phyloP scores from a whole-genome alignment of 768 basidiomycete species.

The Boletus eberwhitei region DNA sequence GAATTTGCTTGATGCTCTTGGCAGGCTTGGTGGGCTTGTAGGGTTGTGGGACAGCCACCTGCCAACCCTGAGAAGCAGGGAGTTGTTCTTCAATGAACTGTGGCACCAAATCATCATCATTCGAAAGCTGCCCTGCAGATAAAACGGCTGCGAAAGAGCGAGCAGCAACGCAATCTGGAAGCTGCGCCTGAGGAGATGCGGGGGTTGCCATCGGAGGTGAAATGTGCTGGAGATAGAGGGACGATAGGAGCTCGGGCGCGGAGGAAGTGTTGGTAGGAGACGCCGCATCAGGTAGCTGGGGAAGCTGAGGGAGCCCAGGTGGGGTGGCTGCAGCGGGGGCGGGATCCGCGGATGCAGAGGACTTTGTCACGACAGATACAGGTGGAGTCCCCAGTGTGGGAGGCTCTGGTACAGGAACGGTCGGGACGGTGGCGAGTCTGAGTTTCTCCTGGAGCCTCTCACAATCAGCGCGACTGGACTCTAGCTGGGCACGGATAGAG shows the following conservation, averaged over 20 bases:
- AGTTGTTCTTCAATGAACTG: constrained; percentile 24
- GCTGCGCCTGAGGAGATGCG: constrained; percentile 33
- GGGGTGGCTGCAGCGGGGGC: background rate
- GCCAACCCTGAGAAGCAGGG: constrained; percentile 22
- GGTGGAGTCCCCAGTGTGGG: background rate
- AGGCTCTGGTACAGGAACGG: constrained; percentile 1
- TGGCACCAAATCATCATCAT: constrained; percentile 24
- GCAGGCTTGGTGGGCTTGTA: constrained; percentile 25
- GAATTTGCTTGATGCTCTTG: constrained; percentile 39
- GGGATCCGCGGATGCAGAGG: constrained; percentile 5
- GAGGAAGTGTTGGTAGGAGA: constrained; percentile 8
- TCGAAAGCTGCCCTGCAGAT: constrained; percentile 26
- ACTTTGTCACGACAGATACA: background rate
- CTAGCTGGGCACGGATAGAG: constrained; percentile 33
- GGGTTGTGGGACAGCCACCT: constrained; percentile 11
- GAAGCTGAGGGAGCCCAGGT: constrained; percentile 5
- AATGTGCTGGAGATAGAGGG: constrained; percentile 22
- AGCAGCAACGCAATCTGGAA: constrained; percentile 34
- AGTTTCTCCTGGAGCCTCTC: constrained; percentile 31
- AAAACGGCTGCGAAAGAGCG: constrained; percentile 34
- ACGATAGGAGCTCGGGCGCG: constrained; percentile 13
- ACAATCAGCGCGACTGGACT: constrained; percentile 32
- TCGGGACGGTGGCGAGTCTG: background rate
- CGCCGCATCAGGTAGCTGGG: background rate
- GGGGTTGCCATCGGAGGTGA: constrained; percentile 29